Base-by-base conservation (phyloP, 331 rosid species). In the Malus hybrid region DNA sequence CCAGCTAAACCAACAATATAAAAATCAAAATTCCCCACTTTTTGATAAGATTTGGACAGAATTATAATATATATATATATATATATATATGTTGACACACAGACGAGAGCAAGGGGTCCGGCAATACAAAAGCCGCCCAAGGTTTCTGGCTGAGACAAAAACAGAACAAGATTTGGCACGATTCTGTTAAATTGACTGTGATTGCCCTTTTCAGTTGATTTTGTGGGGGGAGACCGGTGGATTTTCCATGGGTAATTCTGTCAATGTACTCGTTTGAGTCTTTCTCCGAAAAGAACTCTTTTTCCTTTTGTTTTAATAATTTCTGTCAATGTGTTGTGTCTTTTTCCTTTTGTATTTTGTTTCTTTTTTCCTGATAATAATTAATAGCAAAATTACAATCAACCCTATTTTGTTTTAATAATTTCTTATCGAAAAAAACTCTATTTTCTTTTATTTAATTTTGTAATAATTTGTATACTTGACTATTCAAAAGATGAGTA, bases 41-140 rank as follows among this genome's bases (percentile, higher is more conserved):
- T 13, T 16, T 42, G 14, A 6, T 16, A 1, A 29, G 31, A 52
- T 19, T 20, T n/a, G 61, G 62, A 69, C 34, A 62, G 12, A 61
- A 24, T 24, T 24, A 24, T 24, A 24, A 22, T n/a, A 19, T 63
- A 69, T 61, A 27, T 42, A 29, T 10, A 31, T 13, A 31, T 0
- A 5, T 4, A 27, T 6, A 20, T 10, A 22, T 24, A 24, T 24
- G 27, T 4, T n/a, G 61, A 54, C 15, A 33, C 11, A 22, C 12
- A 18, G 52, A 36, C 42, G 10, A n/a, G 42, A 62, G 70, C 27
- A 14, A 64, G 11, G 65, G 60, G 69, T 34, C 61, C 66, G 19
- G 39, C 71, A 56, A 68, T 32, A 48, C 76, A 50, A 66, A 79
- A 77, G 87, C 85, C 86, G 74, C 84, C 86, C 83, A 86, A 65